Evolutionary conservation across 208 protist species (phyloP), one percentile per base, ranked within the genome.

Genomic region (Leptomonas seymouri): DNA sequence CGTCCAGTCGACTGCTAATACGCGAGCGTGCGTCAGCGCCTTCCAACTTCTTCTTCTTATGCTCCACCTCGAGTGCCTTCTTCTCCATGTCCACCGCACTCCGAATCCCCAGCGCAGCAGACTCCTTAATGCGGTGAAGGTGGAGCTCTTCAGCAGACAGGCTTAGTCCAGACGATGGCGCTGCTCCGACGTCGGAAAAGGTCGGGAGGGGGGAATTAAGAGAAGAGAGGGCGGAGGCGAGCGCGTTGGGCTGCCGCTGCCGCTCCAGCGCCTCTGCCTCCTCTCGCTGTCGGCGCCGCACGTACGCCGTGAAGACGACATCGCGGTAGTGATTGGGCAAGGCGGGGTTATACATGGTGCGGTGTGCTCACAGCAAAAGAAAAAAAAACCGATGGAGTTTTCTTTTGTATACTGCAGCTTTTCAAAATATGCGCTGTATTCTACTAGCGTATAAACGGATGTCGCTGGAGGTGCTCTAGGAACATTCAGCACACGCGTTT

Each of bases 81-180:
- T 81, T 78, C 61, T 93, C 78, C 70, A 93, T 70, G 6, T 84
- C 72, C 63, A 96, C 73, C 3, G 91, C 91, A 15, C 81, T 68
- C 56, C 79, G 69, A 23, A 96, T 82, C 31, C 91, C 91, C 27
- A 91, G 51, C 25, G 84, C 87, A 0, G 86, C 91, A 42, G 88
- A 94, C 48, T 78, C 80, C 30, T 80, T 79, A 20, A 96, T 73
- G 14, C 91, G 87, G n/a, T 71, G 74, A 23, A 71, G 78, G 65
- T 93, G 87, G 16, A 96, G 60, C 63, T 93, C 88, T 74, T 96
- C 91, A 2, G 88, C 89, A 25, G 82, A 84, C 7, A 92, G 59
- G 27, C 73, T 74, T 49, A 96, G 54, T 39, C 73, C 57, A 0
- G 71, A 44, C 4, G 34, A 39, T 3, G 34, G 9, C 34, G 70